Conservation (phyloP, 805 yeast genomes). For the Crinitomyces ghanaensis region DNA sequence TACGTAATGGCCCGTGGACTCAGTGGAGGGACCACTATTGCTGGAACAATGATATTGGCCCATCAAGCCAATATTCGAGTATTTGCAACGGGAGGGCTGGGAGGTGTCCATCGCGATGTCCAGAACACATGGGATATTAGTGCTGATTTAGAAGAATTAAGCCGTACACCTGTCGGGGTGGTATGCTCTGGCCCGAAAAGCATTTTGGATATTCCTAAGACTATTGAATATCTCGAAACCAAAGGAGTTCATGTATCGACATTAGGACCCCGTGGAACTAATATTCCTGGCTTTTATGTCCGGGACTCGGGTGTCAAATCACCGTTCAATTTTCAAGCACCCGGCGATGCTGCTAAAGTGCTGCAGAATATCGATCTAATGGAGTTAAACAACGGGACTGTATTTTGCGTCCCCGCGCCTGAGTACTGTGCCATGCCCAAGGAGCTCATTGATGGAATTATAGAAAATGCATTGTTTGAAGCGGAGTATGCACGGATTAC, state of each 20-base stretch:
- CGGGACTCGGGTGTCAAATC: constrained; percentile 63
- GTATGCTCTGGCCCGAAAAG: constrained; percentile 89
- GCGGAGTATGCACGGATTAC: constrained; percentile 41
- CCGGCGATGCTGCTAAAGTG: constrained; percentile 50
- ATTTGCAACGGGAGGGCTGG: constrained; percentile 89
- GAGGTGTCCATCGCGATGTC: constrained; percentile 81
- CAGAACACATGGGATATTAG: constrained; percentile 67
- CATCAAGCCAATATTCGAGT: constrained; percentile 65
- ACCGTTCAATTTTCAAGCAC: constrained; percentile 49
- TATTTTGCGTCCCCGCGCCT: constrained; percentile 81
- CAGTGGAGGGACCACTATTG: constrained; percentile 86
- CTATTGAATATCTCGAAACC: constrained; percentile 80
- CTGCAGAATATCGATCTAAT: constrained; percentile 39
- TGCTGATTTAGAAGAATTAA: constrained; percentile 78
- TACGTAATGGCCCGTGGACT: constrained; percentile 48
- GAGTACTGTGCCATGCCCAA: constrained; percentile 44
- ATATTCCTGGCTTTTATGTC: constrained; percentile 74
- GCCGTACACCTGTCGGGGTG: constrained; percentile 76
- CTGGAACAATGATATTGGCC: constrained; percentile 78
- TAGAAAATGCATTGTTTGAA: constrained; percentile 44
- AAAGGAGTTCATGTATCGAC: constrained; percentile 85
- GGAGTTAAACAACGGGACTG: constrained; percentile 51
- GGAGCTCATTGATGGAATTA: constrained; percentile 40
- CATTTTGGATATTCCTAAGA: constrained; percentile 66
- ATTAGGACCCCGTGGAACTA: constrained; percentile 37